These are phyloP conservation scores for Heritiera littoralis DNA, from an alignment of 345 rosid species.

Conservation along the genomic window DNA sequence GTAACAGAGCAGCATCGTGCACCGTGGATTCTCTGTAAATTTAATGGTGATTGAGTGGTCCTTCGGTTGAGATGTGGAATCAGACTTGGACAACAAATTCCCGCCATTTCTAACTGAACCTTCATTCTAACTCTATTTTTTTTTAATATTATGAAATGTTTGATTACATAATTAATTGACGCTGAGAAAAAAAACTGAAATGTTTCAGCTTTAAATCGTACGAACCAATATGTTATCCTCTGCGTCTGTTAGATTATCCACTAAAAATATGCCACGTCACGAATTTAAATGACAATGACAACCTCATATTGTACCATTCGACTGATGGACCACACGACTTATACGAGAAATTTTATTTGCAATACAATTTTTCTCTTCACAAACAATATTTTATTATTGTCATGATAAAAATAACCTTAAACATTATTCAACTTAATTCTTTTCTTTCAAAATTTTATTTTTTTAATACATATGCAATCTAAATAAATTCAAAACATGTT, in stretches of 20 bases:
- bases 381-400: no score
- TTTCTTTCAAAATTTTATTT: no score
- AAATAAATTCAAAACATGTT: no score
- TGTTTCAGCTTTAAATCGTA: background rate
- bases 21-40: slow-evolving; percentile 37
- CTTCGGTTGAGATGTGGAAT: slow-evolving; percentile 14
- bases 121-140: background rate
- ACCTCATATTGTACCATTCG: background rate
- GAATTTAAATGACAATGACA: background rate
- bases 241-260: background rate
- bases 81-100: slow-evolving; percentile 30
- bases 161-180: no score
- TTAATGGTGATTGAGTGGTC: background rate
- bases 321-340: no score
- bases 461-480: no score
- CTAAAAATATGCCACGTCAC: background rate
- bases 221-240: background rate
- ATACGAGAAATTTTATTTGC: no score
- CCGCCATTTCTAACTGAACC: slow-evolving; percentile 39
- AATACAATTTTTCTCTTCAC: no score
- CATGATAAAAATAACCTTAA: no score
- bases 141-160: background rate
- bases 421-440: no score
- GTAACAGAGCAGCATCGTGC: slow-evolving; percentile 50
- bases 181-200: background rate